Evolutionary conservation across 78 protist species (phyloP).

Genomic region (Dictyostelium firmibasis): DNA sequence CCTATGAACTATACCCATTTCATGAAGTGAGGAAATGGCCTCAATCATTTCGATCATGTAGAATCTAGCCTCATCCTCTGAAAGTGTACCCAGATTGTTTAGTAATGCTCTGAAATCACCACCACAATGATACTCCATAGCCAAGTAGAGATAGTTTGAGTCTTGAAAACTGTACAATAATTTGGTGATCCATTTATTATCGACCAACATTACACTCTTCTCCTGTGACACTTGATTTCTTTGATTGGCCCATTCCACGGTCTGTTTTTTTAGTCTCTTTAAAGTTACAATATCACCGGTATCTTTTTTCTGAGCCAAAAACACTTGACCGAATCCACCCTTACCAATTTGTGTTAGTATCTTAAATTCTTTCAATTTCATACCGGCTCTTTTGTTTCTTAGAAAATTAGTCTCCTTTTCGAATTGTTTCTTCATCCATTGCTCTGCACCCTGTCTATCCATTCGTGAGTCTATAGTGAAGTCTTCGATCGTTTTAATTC

Average conservation of each 20-base stretch:
- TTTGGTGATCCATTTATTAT: conserved; percentile 80
- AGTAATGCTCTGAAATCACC: conserved; percentile 87
- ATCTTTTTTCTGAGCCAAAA: conserved; percentile 53
- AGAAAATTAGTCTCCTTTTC: conserved; percentile 45
- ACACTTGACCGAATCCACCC: conserved; percentile 93
- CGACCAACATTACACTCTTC: conserved; percentile 52
- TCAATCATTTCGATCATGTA: conserved; percentile 92
- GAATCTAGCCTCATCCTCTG: conserved; percentile 84
- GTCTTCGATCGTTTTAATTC: conserved; percentile 16
- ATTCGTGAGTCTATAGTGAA: not conserved
- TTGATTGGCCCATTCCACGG: conserved; percentile 66
- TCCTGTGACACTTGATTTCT: conserved; percentile 46
- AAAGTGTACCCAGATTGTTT: conserved; percentile 43
- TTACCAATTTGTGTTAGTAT: conserved; percentile 85
- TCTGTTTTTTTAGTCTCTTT: conserved; percentile 56
- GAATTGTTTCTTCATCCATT: conserved; percentile 41
- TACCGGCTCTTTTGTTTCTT: conserved; percentile 73
- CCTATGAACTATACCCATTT: conserved; percentile 87
- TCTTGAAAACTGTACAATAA: conserved; percentile 88
- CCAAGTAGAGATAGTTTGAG: conserved; percentile 77
- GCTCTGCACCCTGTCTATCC: conserved; percentile 17
- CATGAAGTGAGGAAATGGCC: conserved; percentile 92
- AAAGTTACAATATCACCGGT: conserved; percentile 69
- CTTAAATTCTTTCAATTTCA: conserved; percentile 82
- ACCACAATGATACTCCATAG: conserved; percentile 89